Evolutionary conservation across 306 rosid genomes (phyloP), one percentile per base, ranked within the genome.

Genomic region (Casuarina cunninghamiana): DNA sequence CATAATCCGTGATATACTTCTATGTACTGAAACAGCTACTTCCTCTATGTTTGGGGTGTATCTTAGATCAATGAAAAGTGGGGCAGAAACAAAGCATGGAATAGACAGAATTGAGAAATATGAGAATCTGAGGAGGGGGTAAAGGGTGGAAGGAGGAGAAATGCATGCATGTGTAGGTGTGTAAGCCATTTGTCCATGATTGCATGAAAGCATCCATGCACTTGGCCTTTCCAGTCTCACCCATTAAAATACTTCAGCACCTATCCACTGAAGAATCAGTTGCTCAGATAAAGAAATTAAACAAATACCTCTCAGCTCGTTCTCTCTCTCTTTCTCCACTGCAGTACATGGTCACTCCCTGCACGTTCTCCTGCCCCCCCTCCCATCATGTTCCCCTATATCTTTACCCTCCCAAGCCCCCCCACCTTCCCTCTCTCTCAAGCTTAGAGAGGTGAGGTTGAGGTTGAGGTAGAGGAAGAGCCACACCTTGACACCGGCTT

Each of bases 301-400:
- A 45, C 5, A 80, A 54, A 66, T 50, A 42, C 11, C 51, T 26
- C 35, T 15, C 32, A 26, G 32, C 44, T 35, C 73, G 38, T 8
- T 46, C 37, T 26, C 58, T 37, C 71, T 55, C 53, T 72, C 19
- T 45, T 1, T 12, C 49, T 17, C 26, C 71, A 39, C 6, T 17
- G 71, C 71, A 66, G 32, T 41, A 75, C 46, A 70, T 75, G 75
- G 75, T 75, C 76, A 58, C 80, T 69, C 75, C 46, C 82, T 53
- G 60, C 84, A 82, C 88, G 85, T 82, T 79, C 78, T 74, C 37
- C 84, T 81, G 88, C 86, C 51, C 81, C 85, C 78, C 45, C 12
- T 42, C 71, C 81, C 76, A 37, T 42, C 60, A 41, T 38, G 53
- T 53, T 50, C 50, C 39, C 41, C 72, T 60, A n/a, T 62, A 77